Evolutionary conservation across 108 stramenopile genomes (phyloP), one percentile per base, ranked within the genome.

Genomic region (Skeletonema menzelii): DNA sequence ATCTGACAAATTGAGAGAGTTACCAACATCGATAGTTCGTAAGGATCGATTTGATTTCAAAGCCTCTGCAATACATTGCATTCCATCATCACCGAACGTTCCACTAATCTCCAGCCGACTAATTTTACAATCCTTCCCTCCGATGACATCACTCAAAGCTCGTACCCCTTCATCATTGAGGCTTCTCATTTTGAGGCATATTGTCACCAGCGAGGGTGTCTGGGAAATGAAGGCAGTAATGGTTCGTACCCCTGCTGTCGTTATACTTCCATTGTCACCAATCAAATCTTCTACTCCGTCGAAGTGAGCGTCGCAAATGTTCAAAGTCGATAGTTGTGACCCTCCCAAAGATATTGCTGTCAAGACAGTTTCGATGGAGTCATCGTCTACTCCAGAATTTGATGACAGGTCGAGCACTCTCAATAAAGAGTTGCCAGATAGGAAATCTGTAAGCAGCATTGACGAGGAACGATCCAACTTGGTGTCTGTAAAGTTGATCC

Each of bases 81-180:
- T 17, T 0, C 67, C 75, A 3, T 68, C 67, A 57, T 76, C 67
- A 22, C 75, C 75, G 42, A 76, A 76, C 10, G 37, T 61, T 7
- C 75, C 75, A 63, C 76, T 61, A 7, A 77, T 27, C n/a, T 77
- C 76, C 28, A 77, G 64, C 8, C 76, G 63, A 20, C 60, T 63
- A 13, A 77, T 55, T 35, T 70, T 69, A 46, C 58, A 77, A 32
- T 47, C 62, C 8, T 27, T 37, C 34, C 35, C 35, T 37, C 62
- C 30, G 20, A 77, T 40, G 17, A 65, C 62, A 20, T 22, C 15
- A 2, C 69, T 60, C 11, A 77, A 53, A 17, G 57, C 55, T 19
- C 62, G 55, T 27, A 77, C 14, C 22, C 76, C 56, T 38, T 55
- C 42, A 37, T 77, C 57, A 49, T 56, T 64, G 31, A 77, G 59